A percentile compares a stretch with the other conserved stretches of the same genome.
Evolutionary conservation across 2,329 filamentous ascomycete species (phyloP).

Genomic region (Chaetomium sp.): DNA sequence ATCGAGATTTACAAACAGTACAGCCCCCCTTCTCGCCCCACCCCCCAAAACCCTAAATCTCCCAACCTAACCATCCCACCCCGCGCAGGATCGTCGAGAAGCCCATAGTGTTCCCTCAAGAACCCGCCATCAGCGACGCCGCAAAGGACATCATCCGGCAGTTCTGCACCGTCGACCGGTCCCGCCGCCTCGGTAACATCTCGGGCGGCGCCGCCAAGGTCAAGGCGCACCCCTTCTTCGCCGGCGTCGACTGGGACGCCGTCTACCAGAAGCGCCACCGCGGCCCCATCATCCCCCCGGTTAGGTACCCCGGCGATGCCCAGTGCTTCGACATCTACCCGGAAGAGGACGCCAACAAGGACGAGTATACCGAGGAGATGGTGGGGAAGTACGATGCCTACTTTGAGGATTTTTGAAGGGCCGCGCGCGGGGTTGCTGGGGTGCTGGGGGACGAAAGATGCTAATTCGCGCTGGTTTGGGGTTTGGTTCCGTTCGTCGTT

Average conservation of each 20-base stretch:
- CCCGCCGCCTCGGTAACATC: conserved; percentile 76
- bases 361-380: conserved; percentile 70
- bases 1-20: conserved; percentile 84
- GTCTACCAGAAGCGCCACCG: conserved; percentile 64
- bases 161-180: conserved; percentile 78
- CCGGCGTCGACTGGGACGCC: conserved; percentile 72
- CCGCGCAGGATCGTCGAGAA: conserved; percentile 71
- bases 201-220: conserved; percentile 71
- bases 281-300: conserved; percentile 75
- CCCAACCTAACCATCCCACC: neutral
- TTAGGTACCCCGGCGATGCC: conserved; percentile 72
- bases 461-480: neutral
- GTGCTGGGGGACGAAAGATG: neutral
- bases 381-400: conserved; percentile 67
- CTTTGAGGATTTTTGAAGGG: conserved; percentile 68
- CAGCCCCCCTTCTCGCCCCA: conserved; percentile 31
- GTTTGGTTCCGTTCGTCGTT: neutral
- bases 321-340: conserved; percentile 83
- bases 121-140: conserved; percentile 64
- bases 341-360: conserved; percentile 68
- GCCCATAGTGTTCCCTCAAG: conserved; percentile 71
- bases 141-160: conserved; percentile 75
- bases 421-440: neutral
- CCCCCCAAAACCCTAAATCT: neutral
- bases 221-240: conserved; percentile 76